Evolutionary conservation across 129 eudicot genomes (phyloP).

Genomic region (Chrysanthemum lavandulifolium): DNA sequence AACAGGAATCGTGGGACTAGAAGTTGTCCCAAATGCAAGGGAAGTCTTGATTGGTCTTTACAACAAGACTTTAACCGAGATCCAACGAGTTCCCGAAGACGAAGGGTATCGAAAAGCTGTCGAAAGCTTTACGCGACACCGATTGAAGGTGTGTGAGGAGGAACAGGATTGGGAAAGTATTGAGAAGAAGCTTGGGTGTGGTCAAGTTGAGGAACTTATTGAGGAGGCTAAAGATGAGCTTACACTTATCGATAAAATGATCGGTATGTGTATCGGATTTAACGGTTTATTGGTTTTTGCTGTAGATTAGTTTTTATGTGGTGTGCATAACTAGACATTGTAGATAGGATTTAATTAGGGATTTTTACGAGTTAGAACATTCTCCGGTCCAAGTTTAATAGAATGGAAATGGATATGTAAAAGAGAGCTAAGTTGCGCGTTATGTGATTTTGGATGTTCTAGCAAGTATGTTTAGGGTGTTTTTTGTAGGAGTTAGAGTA

Average conservation of each 20-base stretch:
- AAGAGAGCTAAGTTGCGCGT: no score
- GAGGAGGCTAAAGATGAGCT: slow-evolving; percentile 97
- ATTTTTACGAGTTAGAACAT: no score
- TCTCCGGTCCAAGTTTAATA: no score
- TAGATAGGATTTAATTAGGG: no score
- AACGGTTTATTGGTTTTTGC: not conserved
- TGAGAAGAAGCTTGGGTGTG: slow-evolving; percentile 84
- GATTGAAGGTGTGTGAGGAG: slow-evolving; percentile 84
- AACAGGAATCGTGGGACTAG: slow-evolving; percentile 38
- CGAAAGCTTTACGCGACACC: slow-evolving; percentile 91
- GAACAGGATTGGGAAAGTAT: slow-evolving; percentile 84
- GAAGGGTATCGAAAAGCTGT: slow-evolving; percentile 93
- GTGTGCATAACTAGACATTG: no score
- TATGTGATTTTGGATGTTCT: no score
- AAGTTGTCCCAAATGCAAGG: slow-evolving; percentile 35
- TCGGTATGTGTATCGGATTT: slow-evolving; percentile 38
- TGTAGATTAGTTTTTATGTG: not conserved
- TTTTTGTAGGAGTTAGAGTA: no score
- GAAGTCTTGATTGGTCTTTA: slow-evolving; percentile 37
- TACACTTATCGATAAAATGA: slow-evolving; percentile 70
- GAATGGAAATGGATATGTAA: no score
- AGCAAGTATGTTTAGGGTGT: no score
- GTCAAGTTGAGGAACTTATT: slow-evolving; percentile 90
- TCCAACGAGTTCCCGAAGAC: slow-evolving; percentile 88
- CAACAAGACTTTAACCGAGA: slow-evolving; percentile 81